A percentile compares a stretch with the other conserved stretches of the same genome.
These are phyloP conservation scores for Paramecium sonneborni DNA, from an alignment of 73 alveolate species.

Conservation along the genomic window DNA sequence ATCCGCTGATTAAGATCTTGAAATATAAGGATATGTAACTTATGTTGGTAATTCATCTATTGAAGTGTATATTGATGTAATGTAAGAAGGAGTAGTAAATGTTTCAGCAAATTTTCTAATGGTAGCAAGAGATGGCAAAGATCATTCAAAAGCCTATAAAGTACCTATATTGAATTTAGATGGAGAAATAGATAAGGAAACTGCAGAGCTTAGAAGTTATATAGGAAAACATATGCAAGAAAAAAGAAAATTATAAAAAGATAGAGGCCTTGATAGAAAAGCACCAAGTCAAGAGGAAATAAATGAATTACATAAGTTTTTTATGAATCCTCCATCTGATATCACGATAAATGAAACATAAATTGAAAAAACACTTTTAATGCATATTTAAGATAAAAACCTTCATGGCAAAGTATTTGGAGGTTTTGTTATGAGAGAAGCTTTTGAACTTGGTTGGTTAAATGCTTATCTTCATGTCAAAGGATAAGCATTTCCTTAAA, in stretches of 20 bases:
- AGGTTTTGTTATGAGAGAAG: conserved; percentile 58
- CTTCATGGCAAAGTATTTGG: conserved; percentile 63
- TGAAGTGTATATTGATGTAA: conserved; percentile 55
- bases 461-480: conserved; percentile 40
- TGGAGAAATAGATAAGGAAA: background rate
- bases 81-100: conserved; percentile 32
- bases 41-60: conserved; percentile 64
- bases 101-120: conserved; percentile 49
- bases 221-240: conserved; percentile 29
- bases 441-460: conserved; percentile 60
- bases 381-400: conserved; percentile 58
- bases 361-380: background rate
- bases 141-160: conserved; percentile 11
- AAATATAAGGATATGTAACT: conserved; percentile 51
- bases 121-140: conserved; percentile 55
- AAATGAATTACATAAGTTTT: background rate
- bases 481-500: conserved; percentile 40
- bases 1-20: conserved; percentile 44
- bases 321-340: conserved; percentile 12
- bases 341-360: conserved; percentile 26
- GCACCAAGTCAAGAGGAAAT: conserved; percentile 31
- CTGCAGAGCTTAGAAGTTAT: conserved; percentile 13
- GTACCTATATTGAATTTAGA: background rate
- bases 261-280: conserved; percentile 1
- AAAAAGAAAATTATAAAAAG: background rate